Conservation (phyloP, 108 stramenopile species). For the Parmales sp. region DNA sequence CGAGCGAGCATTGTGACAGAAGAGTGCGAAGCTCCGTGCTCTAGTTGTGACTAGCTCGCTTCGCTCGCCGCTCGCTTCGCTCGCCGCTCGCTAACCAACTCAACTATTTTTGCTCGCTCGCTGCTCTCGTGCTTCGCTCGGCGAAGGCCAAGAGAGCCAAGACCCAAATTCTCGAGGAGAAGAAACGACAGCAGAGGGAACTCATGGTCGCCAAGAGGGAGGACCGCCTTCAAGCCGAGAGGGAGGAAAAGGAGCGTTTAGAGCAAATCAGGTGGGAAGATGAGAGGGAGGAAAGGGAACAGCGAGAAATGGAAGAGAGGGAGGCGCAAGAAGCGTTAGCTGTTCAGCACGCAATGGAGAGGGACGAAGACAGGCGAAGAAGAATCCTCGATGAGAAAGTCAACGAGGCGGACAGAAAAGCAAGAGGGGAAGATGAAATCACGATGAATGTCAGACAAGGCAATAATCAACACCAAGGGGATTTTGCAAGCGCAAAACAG, state of each 20-base stretch:
- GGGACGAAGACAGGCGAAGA: too few species aligned
- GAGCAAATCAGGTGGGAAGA: background rate
- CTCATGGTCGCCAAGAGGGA: background rate
- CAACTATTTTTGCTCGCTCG: background rate
- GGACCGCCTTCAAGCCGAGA: background rate
- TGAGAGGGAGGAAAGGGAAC: conserved; percentile 6
- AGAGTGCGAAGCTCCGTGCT: background rate
- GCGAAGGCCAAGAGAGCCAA: background rate
- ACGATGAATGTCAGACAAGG: too few species aligned
- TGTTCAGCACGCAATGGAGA: too few species aligned
- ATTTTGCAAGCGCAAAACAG: too few species aligned
- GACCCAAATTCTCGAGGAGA: background rate
- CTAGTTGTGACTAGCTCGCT: background rate
- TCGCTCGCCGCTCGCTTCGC: background rate
- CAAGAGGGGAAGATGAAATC: too few species aligned
- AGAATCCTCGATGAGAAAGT: too few species aligned
- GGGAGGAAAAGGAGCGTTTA: background rate
- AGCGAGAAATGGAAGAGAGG: too few species aligned
- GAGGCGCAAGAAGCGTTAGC: too few species aligned
- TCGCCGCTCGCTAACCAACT: background rate
- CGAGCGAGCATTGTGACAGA: background rate
- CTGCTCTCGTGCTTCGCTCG: too few species aligned
- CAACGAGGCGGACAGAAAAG: too few species aligned
- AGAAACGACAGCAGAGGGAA: background rate
- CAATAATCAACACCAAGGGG: too few species aligned